phyloP scores from a whole-genome alignment of 2,329 filamentous ascomycete genomes.

The Cercospora sesami region DNA sequence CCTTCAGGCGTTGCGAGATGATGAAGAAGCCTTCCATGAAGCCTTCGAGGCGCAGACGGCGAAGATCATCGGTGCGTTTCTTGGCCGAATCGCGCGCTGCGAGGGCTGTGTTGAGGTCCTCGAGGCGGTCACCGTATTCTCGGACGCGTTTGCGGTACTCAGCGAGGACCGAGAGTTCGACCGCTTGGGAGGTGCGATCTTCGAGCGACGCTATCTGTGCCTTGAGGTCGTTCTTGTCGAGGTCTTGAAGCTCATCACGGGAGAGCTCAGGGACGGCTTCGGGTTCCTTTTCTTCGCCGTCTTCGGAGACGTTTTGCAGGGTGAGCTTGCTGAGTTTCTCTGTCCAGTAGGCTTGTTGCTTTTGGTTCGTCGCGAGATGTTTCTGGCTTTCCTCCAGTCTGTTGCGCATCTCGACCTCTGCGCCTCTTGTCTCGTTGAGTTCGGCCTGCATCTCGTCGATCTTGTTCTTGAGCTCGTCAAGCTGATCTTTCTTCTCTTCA shows the following conservation, averaged over 20 bases:
- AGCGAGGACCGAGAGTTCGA: slow-evolving; percentile 83
- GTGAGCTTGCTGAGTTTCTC: slow-evolving; percentile 83
- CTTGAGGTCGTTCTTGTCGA: slow-evolving; percentile 64
- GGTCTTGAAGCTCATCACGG: slow-evolving; percentile 64
- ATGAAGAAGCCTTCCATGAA: slow-evolving; percentile 98
- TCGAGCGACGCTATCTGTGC: slow-evolving; percentile 66
- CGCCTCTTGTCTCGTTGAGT: slow-evolving; percentile 81
- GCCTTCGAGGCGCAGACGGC: slow-evolving; percentile 83
- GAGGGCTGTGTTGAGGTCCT: slow-evolving; percentile 78
- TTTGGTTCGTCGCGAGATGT: slow-evolving; percentile 79
- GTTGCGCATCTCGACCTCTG: slow-evolving; percentile 97
- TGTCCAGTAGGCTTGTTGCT: slow-evolving; percentile 79
- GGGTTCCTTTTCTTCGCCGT: slow-evolving; percentile 56
- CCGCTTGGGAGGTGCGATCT: slow-evolving; percentile 78
- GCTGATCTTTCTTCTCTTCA: slow-evolving; percentile 74
- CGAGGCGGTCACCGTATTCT: slow-evolving; percentile 77
- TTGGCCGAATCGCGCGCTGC: slow-evolving; percentile 80
- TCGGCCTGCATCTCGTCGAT: slow-evolving; percentile 83
- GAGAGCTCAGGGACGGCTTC: slow-evolving; percentile 76
- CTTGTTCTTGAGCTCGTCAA: slow-evolving; percentile 76
- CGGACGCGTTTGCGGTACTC: slow-evolving; percentile 86
- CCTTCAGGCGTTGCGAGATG: slow-evolving; percentile 92
- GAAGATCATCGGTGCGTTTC: slow-evolving; percentile 87
- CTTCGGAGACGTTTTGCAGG: slow-evolving; percentile 70
- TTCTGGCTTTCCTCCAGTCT: slow-evolving; percentile 97